Evolutionary conservation across 2,329 filamentous ascomycete genomes (phyloP), one percentile per base, ranked within the genome.

Genomic region (Colletotrichum sp.): DNA sequence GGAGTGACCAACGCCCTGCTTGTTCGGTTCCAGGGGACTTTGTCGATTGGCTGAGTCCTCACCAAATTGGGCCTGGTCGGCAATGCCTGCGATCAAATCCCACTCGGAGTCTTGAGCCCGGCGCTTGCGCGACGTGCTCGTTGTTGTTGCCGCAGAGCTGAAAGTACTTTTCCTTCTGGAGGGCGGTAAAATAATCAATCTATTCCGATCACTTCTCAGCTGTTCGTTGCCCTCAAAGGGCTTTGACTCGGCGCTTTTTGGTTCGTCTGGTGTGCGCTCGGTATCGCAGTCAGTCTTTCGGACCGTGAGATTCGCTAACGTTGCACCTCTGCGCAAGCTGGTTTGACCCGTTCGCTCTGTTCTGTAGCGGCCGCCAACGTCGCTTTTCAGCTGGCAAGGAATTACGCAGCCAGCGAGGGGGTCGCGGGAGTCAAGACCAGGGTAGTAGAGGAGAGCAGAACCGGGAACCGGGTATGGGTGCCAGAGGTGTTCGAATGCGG

Each of bases 61-160:
- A 22, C 39, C 65, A 7, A 30, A 30, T 30, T 27, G 65, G 25
- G 22, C 48, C 43, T 43, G 66, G 18, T 32, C 69, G 15, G 30
- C 55, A 60, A 62, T 60, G 36, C 79, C 76, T 70, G 78, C 80
- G 78, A 82, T 77, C 71, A 84, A 77, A 72, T 83, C 81, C 66
- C 82, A 76, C 78, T 84, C 83, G 55, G 79, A 75, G 66, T 81
- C 77, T 78, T 82, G 64, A 68, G 82, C 81, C 70, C 68, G 78
- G 71, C 82, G 81, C 73, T 83, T 83, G 77, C 76, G 80, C 66
- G 80, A 69, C 25, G 27, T 22, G 22, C 18, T 61, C 32, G 27
- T 34, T 18, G 18, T 5, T n/a, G 28, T 32, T 12, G 58, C 18
- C 58, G 43, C 43, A n/a, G 58, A 32, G 28, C 18, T 22, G 30